Percentiles rank a stretch among this genome's conserved stretches.
Conservation (phyloP, 176 grass and related monocot genomes). For the Juncus effusus region DNA sequence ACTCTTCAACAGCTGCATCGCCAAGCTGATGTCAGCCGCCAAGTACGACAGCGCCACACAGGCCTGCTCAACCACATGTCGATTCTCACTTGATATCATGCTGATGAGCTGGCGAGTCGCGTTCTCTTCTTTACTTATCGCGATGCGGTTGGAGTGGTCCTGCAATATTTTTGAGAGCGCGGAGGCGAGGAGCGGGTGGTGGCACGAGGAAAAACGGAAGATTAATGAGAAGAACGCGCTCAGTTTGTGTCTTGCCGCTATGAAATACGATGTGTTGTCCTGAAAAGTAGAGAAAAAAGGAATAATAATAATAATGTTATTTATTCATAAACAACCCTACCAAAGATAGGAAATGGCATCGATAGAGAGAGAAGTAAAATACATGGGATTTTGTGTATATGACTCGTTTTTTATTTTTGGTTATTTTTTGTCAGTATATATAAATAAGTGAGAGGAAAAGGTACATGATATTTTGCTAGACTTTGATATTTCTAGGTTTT, state of each 20-base stretch:
- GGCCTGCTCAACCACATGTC: conserved; percentile 97
- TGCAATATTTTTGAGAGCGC: conserved; percentile 91
- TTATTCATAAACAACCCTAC: too few species aligned
- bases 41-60: conserved; percentile 87
- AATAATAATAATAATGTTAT: too few species aligned
- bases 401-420: too few species aligned
- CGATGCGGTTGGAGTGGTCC: conserved; percentile 72
- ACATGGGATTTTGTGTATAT: too few species aligned
- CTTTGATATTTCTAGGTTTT: too few species aligned
- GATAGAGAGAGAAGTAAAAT: too few species aligned
- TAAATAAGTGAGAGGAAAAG: too few species aligned
- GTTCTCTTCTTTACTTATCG: conserved; percentile 96
- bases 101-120: conserved; percentile 40
- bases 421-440: too few species aligned
- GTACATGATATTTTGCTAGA: too few species aligned
- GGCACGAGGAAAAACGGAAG: conserved; percentile 98
- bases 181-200: conserved; percentile 95
- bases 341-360: too few species aligned
- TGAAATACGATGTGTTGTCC: conserved; percentile 92
- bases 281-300: conserved; percentile 38
- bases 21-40: conserved; percentile 74
- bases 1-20: conserved; percentile 86
- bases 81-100: conserved; percentile 41
- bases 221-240: conserved; percentile 95
- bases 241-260: conserved; percentile 81